These are phyloP conservation scores for Closterium sp. DNA, from an alignment of 139 green algal genomes.

Conservation along the genomic window DNA sequence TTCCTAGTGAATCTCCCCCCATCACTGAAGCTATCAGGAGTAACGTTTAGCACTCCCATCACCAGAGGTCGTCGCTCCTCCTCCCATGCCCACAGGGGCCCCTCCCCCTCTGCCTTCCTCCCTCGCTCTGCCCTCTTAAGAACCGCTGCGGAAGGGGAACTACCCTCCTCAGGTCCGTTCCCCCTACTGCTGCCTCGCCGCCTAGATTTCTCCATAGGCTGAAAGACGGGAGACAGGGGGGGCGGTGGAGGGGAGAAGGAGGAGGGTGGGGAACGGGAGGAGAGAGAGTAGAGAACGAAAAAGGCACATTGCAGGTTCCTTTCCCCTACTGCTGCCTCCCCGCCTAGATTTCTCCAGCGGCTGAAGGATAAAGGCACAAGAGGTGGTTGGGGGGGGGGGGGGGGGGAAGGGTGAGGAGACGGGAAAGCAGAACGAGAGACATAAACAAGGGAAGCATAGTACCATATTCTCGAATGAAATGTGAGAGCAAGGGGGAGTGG, in stretches of 20 bases:
- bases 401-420: no score
- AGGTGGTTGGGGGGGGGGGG: no score
- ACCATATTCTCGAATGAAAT: no score
- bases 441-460: constrained; percentile 52
- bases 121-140: neutral
- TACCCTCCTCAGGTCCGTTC: constrained; percentile 53
- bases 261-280: neutral
- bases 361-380: neutral
- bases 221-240: neutral
- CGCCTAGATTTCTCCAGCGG: constrained; percentile 44
- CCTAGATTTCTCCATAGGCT: constrained; percentile 47
- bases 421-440: neutral
- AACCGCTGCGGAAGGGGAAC: constrained; percentile 46
- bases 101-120: neutral
- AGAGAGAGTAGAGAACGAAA: constrained; percentile 12
- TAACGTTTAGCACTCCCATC: constrained; percentile 97
- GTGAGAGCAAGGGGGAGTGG: no score
- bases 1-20: constrained; percentile 55
- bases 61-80: constrained; percentile 45
- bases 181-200: constrained; percentile 45
- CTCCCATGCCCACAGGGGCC: neutral
- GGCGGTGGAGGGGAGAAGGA: neutral
- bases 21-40: constrained; percentile 95
- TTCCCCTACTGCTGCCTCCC: constrained; percentile 39
- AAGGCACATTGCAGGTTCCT: constrained; percentile 56